A percentile compares a stretch with the other conserved stretches of the same genome.
Conservation (phyloP, 2,329 filamentous ascomycete genomes). For the Emmonsia crescens region DNA sequence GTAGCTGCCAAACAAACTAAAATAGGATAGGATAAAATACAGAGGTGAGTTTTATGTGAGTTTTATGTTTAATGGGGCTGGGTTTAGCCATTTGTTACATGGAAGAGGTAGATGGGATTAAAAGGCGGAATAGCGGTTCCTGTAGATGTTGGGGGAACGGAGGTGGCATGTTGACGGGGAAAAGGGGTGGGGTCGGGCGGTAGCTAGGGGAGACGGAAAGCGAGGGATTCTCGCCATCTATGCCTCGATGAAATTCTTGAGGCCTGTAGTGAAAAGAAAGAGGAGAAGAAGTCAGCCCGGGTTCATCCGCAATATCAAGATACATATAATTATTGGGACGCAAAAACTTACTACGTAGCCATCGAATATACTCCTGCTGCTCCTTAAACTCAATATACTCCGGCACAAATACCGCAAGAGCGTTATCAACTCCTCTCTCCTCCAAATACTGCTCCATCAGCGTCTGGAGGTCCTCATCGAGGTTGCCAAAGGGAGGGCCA, state of each 20-base stretch:
- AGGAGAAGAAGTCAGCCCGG: conserved; percentile 14
- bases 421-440: conserved; percentile 81
- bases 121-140: not conserved
- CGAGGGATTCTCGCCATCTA: conserved; percentile 25
- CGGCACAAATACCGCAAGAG: conserved; percentile 79
- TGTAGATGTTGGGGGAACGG: not conserved
- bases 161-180: too few relatives aligned
- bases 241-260: conserved; percentile 75
- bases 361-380: conserved; percentile 89
- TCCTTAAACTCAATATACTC: conserved; percentile 98
- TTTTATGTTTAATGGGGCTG: not conserved
- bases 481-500: conserved; percentile 82
- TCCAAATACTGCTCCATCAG: conserved; percentile 89
- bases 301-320: conserved; percentile 1
- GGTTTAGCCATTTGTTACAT: not conserved
- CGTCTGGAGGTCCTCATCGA: conserved; percentile 91
- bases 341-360: conserved; percentile 57
- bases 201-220: not conserved
- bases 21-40: not conserved
- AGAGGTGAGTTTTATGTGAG: not conserved
- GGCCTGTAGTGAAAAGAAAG: conserved; percentile 38
- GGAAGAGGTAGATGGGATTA: not conserved
- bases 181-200: not conserved
- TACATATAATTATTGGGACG: not conserved
- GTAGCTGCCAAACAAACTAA: not conserved